Evolutionary conservation across 1,284 basidiomycete species (phyloP).

Genomic region (Gomphus bonarii): DNA sequence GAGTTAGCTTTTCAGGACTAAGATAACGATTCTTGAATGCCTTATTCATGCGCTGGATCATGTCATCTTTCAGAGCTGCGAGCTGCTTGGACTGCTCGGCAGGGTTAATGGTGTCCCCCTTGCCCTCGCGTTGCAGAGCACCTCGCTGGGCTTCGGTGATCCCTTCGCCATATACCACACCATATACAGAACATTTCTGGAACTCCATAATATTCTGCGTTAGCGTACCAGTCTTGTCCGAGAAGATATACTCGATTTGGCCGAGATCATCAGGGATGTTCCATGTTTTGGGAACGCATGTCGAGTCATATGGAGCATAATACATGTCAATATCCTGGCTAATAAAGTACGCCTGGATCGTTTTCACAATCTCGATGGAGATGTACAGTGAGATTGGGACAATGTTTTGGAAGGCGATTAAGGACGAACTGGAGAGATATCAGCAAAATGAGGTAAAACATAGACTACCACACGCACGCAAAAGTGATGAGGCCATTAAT

Average conservation of each 20-base stretch:
- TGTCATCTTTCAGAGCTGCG: slow-evolving; percentile 57
- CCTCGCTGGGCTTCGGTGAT: slow-evolving; percentile 93
- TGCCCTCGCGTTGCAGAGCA: slow-evolving; percentile 76
- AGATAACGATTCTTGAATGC: slow-evolving; percentile 87
- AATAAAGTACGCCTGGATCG: slow-evolving; percentile 95
- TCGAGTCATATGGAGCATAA: slow-evolving; percentile 77
- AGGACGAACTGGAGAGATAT: slow-evolving; percentile 48
- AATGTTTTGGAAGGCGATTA: slow-evolving; percentile 97
- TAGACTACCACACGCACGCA: slow-evolving; percentile 47
- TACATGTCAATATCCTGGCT: slow-evolving; percentile 98
- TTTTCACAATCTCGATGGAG: slow-evolving; percentile 97
- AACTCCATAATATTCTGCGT: slow-evolving; percentile 99
- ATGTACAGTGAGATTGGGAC: slow-evolving; percentile 97
- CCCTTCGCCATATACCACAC: slow-evolving; percentile 84
- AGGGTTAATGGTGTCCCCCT: slow-evolving; percentile 51
- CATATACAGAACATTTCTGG: slow-evolving; percentile 87
- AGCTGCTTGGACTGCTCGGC: slow-evolving; percentile 64
- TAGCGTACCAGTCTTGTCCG: slow-evolving; percentile 94
- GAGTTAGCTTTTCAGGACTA: slow-evolving; percentile 74
- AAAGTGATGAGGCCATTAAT: slow-evolving; percentile 86
- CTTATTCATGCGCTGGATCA: slow-evolving; percentile 68
- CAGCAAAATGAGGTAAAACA: background rate
- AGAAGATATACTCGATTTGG: slow-evolving; percentile 97
- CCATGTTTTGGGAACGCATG: slow-evolving; percentile 95
- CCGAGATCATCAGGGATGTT: slow-evolving; percentile 97